Evolutionary conservation across 352 stramenopile genomes (phyloP).

Genomic region (Pythium myriotylum): DNA sequence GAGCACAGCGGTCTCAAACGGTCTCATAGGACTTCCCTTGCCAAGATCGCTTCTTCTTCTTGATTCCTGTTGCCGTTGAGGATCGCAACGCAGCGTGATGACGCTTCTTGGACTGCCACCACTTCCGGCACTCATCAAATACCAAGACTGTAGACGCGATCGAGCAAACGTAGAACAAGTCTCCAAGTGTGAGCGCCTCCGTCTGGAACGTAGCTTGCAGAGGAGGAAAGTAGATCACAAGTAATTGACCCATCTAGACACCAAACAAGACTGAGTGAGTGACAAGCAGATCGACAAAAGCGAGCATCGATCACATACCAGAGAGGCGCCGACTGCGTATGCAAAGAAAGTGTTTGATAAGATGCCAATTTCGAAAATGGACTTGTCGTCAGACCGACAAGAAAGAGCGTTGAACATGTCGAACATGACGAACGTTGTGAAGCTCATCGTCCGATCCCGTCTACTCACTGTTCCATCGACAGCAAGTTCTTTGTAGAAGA

Average conservation of each 20-base stretch:
- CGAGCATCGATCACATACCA: conserved; percentile 40
- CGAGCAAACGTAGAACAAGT: conserved; percentile 92
- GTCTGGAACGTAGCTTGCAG: conserved; percentile 98
- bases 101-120: conserved; percentile 45
- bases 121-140: conserved; percentile 95
- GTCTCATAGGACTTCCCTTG: conserved; percentile 69
- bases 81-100: conserved; percentile 41
- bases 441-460: conserved; percentile 97
- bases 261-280: not conserved
- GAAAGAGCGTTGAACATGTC: conserved; percentile 98
- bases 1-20: conserved; percentile 33
- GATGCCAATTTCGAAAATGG: conserved; percentile 91
- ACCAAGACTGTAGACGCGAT: conserved; percentile 93
- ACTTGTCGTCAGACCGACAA: conserved; percentile 94
- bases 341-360: conserved; percentile 95
- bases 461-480: conserved; percentile 91
- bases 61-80: conserved; percentile 42
- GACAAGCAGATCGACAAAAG: not conserved
- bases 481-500: conserved; percentile 85
- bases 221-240: conserved; percentile 96
- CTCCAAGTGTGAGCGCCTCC: conserved; percentile 89
- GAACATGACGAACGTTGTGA: conserved; percentile 99
- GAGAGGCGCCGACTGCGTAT: conserved; percentile 90
- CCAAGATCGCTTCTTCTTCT: conserved; percentile 76
- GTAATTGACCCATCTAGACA: conserved; percentile 88